Base-by-base conservation (phyloP, 2,329 filamentous ascomycete genomes). In the Coniella vitis region DNA sequence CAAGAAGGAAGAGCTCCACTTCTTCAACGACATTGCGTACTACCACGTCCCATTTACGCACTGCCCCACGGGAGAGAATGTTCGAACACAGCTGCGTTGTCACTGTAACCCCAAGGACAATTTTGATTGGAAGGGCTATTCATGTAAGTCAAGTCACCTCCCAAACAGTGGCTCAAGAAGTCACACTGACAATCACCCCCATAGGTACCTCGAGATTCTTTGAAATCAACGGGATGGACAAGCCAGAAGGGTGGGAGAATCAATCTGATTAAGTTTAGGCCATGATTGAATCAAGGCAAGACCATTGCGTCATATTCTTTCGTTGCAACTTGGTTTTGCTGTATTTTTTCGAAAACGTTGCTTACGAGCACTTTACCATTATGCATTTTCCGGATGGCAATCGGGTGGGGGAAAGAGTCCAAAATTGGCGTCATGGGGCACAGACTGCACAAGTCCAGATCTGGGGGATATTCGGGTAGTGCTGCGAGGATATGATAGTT, bases 61-160 rank as follows among this genome's bases (percentile, higher is more conserved):
- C 69, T 98, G 93, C 69, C 93, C 93, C 2, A 95, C 90, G 0
- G 87, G 86, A 47, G 89, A 97, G 69, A 78, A 95, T 70, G 81
- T 79, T 47, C 82, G 90, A 56, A 68, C 90, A 48, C 85, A 95
- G 57, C 81, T 91, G 57, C 90, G 87, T 65, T 98, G 93, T 69
- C 86, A 90, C 68, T 98, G 93, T 72, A 90, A 98, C 63, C 91
- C 93, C 7, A 84, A 85, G 62, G 87, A 97, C 52, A 98, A 98
- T 74, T 98, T 98, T 75, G 93, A 98, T 70, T 98, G 94, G 94
- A 96, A 95, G 69, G 87, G 87, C 45, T 97, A 96, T 67, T 95
- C 89, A 65, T 97, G 90, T 94, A 80, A 74, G 87, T 74, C 53
- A 19, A 17, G 16, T 17, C 7, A 54, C 61, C 43, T 44, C 48